Conservation (phyloP, 2,329 filamentous ascomycete species). For the Westerdykella ornata region DNA sequence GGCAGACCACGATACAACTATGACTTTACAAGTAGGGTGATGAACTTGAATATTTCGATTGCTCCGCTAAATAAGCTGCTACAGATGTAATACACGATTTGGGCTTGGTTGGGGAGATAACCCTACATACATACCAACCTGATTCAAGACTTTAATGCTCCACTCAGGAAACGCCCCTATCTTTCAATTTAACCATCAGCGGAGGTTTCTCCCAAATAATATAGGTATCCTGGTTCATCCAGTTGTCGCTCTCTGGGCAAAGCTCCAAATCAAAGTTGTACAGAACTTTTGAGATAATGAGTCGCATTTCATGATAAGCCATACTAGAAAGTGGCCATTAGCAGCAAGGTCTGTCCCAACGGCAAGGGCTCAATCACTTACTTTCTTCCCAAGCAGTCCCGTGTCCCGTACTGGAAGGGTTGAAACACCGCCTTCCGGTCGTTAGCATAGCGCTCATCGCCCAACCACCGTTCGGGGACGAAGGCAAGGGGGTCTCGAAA, state of each 20-base stretch:
- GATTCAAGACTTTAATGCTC: neutral
- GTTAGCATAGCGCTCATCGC: conserved; percentile 14
- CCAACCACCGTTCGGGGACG: conserved; percentile 40
- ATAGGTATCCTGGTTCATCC: conserved; percentile 30
- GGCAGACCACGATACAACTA: too few relatives aligned
- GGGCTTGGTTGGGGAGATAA: too few relatives aligned
- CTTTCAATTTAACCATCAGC: conserved; percentile 27
- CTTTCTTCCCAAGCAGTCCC: conserved; percentile 37
- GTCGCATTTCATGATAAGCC: conserved; percentile 39
- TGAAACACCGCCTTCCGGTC: conserved; percentile 36
- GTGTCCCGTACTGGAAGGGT: conserved; percentile 41
- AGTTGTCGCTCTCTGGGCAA: conserved; percentile 24
- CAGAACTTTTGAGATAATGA: conserved; percentile 35
- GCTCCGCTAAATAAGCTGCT: too few relatives aligned
- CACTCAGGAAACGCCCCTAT: neutral
- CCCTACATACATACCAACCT: too few relatives aligned
- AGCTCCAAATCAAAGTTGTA: conserved; percentile 38
- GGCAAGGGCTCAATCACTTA: conserved; percentile 11
- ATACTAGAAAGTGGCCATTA: conserved; percentile 15
- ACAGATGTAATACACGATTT: too few relatives aligned
- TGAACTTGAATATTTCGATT: neutral
- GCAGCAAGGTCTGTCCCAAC: neutral
- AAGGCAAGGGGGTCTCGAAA: conserved; percentile 35
- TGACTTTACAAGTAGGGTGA: neutral
- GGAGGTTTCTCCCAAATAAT: conserved; percentile 36